Percentiles rank a stretch among this genome's conserved stretches.
phyloP scores from a whole-genome alignment of 1,284 basidiomycete species.

The Rhodotorula sp. region DNA sequence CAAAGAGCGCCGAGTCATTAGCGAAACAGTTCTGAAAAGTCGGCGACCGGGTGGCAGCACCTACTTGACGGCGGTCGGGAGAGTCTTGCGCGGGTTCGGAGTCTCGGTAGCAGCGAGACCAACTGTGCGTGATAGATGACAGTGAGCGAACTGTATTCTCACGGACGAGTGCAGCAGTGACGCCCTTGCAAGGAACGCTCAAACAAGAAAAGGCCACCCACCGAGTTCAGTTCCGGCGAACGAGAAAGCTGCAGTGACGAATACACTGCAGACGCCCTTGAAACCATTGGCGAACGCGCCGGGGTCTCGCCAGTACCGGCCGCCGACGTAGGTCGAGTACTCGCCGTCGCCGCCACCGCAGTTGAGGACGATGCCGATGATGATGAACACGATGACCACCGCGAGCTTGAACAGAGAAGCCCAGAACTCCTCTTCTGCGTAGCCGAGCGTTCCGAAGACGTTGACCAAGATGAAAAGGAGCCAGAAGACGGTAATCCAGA shows the following conservation, averaged over 20 bases:
- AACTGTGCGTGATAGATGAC: constrained; percentile 45
- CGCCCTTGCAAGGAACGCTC: no score
- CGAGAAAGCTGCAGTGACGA: constrained; percentile 54
- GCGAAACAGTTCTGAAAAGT: background rate
- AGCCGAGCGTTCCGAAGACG: constrained; percentile 41
- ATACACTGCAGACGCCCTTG: constrained; percentile 55
- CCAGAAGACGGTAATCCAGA: constrained; percentile 48
- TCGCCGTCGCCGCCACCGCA: constrained; percentile 33
- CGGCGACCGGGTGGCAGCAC: background rate
- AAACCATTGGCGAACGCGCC: constrained; percentile 53
- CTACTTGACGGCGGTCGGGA: constrained; percentile 55
- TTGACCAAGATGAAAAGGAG: constrained; percentile 38
- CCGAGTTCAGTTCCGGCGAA: constrained; percentile 52
- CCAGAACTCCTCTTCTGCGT: constrained; percentile 49
- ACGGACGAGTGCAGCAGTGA: no score
- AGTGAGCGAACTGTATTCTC: background rate
- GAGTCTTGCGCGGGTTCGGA: constrained; percentile 53
- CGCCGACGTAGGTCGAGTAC: constrained; percentile 32
- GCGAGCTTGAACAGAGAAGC: constrained; percentile 48
- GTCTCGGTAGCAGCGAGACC: constrained; percentile 66
- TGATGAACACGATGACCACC: constrained; percentile 51
- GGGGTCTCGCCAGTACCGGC: constrained; percentile 47
- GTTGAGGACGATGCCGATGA: constrained; percentile 43
- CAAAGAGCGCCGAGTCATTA: no score
- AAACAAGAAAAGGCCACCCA: background rate